phyloP scores from a whole-genome alignment of 768 basidiomycete genomes.

The Phaeotremella fagi region DNA sequence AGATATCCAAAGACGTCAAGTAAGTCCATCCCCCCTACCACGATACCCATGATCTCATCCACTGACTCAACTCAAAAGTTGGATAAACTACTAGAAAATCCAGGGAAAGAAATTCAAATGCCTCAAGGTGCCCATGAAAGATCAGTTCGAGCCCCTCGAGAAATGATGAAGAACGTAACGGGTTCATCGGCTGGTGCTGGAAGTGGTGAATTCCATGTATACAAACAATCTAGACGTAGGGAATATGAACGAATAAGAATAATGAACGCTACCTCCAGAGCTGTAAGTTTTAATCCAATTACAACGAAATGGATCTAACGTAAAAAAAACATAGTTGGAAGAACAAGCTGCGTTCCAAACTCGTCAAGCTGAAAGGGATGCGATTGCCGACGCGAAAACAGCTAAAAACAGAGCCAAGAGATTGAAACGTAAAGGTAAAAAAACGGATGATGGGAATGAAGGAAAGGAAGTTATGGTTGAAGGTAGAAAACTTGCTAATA shows the following conservation, averaged over 20 bases:
- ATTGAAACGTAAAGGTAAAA: conserved; percentile 74
- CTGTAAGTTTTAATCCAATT: conserved; percentile 54
- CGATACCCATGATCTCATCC: background rate
- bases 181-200: conserved; percentile 96
- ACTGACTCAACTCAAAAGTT: conserved; percentile 56
- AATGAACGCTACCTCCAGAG: conserved; percentile 73
- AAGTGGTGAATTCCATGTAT: conserved; percentile 96
- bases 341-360: conserved; percentile 69
- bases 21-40: background rate
- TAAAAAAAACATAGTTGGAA: too few relatives aligned
- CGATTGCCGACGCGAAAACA: conserved; percentile 75
- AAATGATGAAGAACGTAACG: conserved; percentile 95
- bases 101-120: conserved; percentile 71
- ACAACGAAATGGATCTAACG: too few relatives aligned
- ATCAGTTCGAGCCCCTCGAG: conserved; percentile 58
- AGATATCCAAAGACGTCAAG: conserved; percentile 10
- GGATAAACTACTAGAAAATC: conserved; percentile 83
- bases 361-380: conserved; percentile 66
- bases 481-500: conserved; percentile 64
- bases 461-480: conserved; percentile 56
- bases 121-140: conserved; percentile 79
- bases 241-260: conserved; percentile 93
- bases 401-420: conserved; percentile 91
- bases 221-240: conserved; percentile 86
- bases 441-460: conserved; percentile 7